A percentile compares a stretch with the other conserved stretches of the same genome.
These are phyloP conservation scores for Ogataea degrootiae DNA, from an alignment of 805 yeast genomes.

Conservation along the genomic window DNA sequence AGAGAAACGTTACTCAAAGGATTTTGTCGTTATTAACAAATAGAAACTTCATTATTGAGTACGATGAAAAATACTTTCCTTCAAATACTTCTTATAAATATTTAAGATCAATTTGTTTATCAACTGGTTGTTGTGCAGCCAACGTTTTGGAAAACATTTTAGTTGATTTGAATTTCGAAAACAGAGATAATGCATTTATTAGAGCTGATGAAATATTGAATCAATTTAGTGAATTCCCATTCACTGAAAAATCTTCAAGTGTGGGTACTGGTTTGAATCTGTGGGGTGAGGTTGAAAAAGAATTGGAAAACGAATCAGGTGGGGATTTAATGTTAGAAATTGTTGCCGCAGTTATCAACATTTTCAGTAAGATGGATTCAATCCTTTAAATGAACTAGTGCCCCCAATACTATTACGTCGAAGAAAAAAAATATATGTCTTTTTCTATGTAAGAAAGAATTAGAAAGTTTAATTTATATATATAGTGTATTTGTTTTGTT, in stretches of 20 bases:
- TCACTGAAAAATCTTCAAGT: conserved; percentile 48
- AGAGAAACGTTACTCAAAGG: conserved; percentile 74
- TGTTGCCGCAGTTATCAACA: conserved; percentile 86
- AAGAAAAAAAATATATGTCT: not conserved
- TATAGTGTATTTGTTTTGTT: not conserved
- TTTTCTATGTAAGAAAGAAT: not conserved
- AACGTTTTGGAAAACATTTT: conserved; percentile 91
- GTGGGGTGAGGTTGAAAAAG: conserved; percentile 42
- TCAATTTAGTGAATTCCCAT: conserved; percentile 85
- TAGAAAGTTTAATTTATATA: not conserved
- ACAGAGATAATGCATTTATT: conserved; percentile 85
- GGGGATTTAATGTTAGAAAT: conserved; percentile 75
- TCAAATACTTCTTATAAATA: conserved; percentile 60
- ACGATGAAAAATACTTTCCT: conserved; percentile 63
- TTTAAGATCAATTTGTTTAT: conserved; percentile 75
- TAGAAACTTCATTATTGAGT: conserved; percentile 57
- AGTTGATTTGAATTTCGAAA: conserved; percentile 71
- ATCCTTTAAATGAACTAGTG: conserved; percentile 42
- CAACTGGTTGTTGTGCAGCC: conserved; percentile 91
- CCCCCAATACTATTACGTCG: conserved; percentile 1
- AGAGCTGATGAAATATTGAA: conserved; percentile 89
- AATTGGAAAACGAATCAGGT: conserved; percentile 44
- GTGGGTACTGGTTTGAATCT: conserved; percentile 72
- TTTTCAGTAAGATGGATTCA: conserved; percentile 89
- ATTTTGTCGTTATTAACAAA: conserved; percentile 64